phyloP scores from a whole-genome alignment of 2,329 filamentous ascomycete genomes.

The Nemania bipapillata region DNA sequence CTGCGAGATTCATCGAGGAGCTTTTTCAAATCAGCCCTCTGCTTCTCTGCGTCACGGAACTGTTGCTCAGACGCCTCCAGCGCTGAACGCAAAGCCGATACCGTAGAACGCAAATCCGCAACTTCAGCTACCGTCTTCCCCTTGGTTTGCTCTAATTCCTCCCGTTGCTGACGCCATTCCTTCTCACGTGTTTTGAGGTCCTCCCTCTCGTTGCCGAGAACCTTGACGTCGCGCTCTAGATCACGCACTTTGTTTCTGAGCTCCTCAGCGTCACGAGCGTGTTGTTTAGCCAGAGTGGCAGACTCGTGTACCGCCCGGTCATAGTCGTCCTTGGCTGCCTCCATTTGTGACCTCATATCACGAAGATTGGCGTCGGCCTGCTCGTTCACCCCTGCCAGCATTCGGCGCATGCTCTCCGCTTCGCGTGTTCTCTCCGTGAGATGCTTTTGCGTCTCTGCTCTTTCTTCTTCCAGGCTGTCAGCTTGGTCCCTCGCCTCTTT shows the following conservation, averaged over 20 bases:
- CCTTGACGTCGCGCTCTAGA: slow-evolving; percentile 79
- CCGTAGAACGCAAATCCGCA: slow-evolving; percentile 78
- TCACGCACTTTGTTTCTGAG: slow-evolving; percentile 81
- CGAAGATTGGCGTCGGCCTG: slow-evolving; percentile 82
- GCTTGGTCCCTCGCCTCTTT: slow-evolving; percentile 85
- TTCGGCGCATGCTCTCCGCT: slow-evolving; percentile 90
- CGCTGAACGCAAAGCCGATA: slow-evolving; percentile 79
- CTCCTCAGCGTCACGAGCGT: slow-evolving; percentile 86
- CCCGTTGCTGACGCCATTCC: slow-evolving; percentile 77
- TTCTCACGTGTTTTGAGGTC: slow-evolving; percentile 78
- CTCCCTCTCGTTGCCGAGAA: slow-evolving; percentile 77
- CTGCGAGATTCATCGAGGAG: slow-evolving; percentile 80
- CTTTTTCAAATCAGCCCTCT: slow-evolving; percentile 78
- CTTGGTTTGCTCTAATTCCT: slow-evolving; percentile 78
- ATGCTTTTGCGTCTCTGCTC: slow-evolving; percentile 86
- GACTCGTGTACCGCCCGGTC: slow-evolving; percentile 93
- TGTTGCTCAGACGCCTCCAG: slow-evolving; percentile 90
- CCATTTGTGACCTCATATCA: slow-evolving; percentile 89
- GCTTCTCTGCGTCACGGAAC: slow-evolving; percentile 82
- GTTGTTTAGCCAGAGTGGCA: slow-evolving; percentile 77
- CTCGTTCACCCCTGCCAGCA: slow-evolving; percentile 86
- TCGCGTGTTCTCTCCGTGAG: slow-evolving; percentile 89
- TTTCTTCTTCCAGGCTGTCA: slow-evolving; percentile 90
- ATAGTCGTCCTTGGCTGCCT: slow-evolving; percentile 90
- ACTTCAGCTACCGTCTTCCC: slow-evolving; percentile 77